A percentile compares a stretch with the other conserved stretches of the same genome.
These are phyloP conservation scores for Pleurotus djamor DNA, from an alignment of 768 basidiomycete species.

Conservation along the genomic window DNA sequence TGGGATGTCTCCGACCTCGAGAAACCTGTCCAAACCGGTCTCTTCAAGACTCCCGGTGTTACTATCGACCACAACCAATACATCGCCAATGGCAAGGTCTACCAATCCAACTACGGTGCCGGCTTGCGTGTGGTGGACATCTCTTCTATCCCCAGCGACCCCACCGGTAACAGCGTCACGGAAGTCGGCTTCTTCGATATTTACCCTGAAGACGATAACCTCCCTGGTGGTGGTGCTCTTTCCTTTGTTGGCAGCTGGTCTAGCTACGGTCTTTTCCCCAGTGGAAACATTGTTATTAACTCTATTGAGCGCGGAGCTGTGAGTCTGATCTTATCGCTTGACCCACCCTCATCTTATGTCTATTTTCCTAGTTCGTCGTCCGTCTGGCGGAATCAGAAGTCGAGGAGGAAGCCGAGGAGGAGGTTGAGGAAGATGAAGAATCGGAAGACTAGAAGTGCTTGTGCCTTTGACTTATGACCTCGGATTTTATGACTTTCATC, in stretches of 20 bases:
- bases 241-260: constrained; percentile 13
- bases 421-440: background rate
- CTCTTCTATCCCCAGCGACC: constrained; percentile 22
- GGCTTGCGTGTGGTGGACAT: constrained; percentile 25
- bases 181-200: constrained; percentile 1
- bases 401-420: too few species aligned
- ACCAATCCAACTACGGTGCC: constrained; percentile 26
- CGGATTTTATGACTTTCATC: background rate
- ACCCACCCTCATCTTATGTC: background rate
- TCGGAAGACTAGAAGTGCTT: background rate
- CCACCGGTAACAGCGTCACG: constrained; percentile 18
- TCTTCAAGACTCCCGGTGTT: constrained; percentile 20
- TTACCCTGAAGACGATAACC: constrained; percentile 5
- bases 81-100: constrained; percentile 21
- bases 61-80: constrained; percentile 27
- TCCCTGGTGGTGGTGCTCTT: constrained; percentile 4
- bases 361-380: background rate
- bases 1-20: constrained; percentile 25
- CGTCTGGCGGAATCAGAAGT: background rate
- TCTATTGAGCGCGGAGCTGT: constrained; percentile 11
- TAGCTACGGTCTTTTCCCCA: constrained; percentile 13
- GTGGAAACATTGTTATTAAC: constrained; percentile 14
- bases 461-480: background rate
- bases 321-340: background rate
- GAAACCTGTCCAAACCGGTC: constrained; percentile 21